phyloP scores from a whole-genome alignment of 352 stramenopile genomes.

The Phytopythium mirpurense region DNA sequence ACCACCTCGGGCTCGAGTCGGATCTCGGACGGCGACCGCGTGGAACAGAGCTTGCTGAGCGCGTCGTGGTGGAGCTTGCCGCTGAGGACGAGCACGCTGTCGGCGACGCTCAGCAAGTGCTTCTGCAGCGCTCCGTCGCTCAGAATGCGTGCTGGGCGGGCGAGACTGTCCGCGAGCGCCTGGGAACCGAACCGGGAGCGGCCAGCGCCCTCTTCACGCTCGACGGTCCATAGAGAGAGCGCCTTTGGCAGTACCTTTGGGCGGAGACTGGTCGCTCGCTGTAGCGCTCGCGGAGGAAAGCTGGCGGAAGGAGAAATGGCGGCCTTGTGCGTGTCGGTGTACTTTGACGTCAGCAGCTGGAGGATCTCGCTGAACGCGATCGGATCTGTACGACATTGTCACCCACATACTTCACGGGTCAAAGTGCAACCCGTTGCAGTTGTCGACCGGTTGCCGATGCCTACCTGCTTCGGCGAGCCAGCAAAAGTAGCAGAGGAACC shows the following conservation, averaged over 20 bases:
- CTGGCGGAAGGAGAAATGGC: constrained; percentile 9
- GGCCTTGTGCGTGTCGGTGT: constrained; percentile 26
- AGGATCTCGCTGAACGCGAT: constrained; percentile 52
- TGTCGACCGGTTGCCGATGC: neutral
- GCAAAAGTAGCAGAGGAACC: constrained; percentile 61
- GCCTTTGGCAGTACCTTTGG: constrained; percentile 2
- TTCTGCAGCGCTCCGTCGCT: neutral
- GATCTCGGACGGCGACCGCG: constrained; percentile 36
- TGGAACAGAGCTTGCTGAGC: constrained; percentile 26
- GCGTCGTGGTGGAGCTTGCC: constrained; percentile 35
- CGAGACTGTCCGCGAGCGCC: neutral
- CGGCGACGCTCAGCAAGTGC: constrained; percentile 21
- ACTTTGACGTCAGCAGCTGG: constrained; percentile 48
- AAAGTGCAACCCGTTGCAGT: too few relatives aligned
- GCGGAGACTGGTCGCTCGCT: neutral
- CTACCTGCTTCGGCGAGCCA: constrained; percentile 63
- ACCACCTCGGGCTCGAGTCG: constrained; percentile 44
- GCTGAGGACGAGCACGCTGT: constrained; percentile 54
- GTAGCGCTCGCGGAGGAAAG: neutral
- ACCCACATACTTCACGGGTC: too few relatives aligned
- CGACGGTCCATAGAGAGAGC: neutral
- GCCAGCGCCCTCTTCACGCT: neutral
- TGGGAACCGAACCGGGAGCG: neutral
- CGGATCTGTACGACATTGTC: constrained; percentile 28
- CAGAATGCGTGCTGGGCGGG: neutral